Conservation (phyloP, 2,329 filamentous ascomycete genomes). For the Fusarium tanahbumbuense region DNA sequence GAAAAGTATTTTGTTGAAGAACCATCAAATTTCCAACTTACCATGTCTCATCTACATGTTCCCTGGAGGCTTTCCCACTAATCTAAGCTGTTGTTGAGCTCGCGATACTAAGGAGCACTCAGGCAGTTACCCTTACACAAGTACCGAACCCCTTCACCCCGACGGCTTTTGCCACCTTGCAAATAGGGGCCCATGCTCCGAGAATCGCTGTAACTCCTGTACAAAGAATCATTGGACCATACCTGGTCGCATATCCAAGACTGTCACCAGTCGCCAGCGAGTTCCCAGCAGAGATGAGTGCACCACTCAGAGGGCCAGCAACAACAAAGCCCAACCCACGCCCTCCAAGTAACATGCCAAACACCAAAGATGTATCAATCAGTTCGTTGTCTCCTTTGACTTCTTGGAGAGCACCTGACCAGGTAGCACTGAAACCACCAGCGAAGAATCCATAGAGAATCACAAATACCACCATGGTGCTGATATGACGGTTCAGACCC, state of each 20-base stretch:
- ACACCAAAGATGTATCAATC: slow-evolving; percentile 47
- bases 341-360: slow-evolving; percentile 49
- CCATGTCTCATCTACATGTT: not conserved
- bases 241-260: slow-evolving; percentile 49
- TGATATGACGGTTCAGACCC: slow-evolving; percentile 65
- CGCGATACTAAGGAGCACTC: slow-evolving; percentile 53
- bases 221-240: slow-evolving; percentile 51
- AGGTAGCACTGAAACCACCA: slow-evolving; percentile 70
- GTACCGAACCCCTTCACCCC: slow-evolving; percentile 1
- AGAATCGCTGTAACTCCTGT: slow-evolving; percentile 48
- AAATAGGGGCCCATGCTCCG: slow-evolving; percentile 49
- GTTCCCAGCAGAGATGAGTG: slow-evolving; percentile 43
- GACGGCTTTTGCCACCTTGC: slow-evolving; percentile 54
- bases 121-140: slow-evolving; percentile 52
- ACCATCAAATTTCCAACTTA: not conserved
- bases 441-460: slow-evolving; percentile 73
- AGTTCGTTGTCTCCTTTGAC: slow-evolving; percentile 46
- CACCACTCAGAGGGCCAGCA: slow-evolving; percentile 47
- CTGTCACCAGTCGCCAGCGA: slow-evolving; percentile 41
- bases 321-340: slow-evolving; percentile 47
- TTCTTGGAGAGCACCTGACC: slow-evolving; percentile 64
- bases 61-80: no score
- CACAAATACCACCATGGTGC: slow-evolving; percentile 68
- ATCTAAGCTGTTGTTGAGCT: not conserved
- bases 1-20: not conserved